These are phyloP conservation scores for Nigrospora sphaerica DNA, from an alignment of 2,329 filamentous ascomycete species.

Conservation along the genomic window DNA sequence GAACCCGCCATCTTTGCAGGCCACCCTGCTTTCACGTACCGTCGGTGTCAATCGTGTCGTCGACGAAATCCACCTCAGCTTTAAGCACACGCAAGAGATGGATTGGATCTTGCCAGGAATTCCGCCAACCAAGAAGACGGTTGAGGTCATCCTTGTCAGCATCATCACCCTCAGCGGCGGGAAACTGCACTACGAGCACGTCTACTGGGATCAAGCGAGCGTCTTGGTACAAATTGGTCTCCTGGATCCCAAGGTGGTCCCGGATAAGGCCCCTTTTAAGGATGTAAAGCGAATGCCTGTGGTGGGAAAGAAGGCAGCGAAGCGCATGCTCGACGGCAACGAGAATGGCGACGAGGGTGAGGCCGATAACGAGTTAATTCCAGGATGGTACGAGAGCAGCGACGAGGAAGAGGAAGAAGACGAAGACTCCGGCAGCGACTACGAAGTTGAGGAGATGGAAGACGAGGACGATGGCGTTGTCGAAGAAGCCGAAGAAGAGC, in stretches of 20 bases:
- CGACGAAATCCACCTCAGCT: conserved; percentile 53
- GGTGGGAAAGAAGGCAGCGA: conserved; percentile 30
- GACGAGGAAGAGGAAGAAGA: conserved; percentile 8
- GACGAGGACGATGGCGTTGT: neutral
- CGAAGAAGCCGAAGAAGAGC: neutral
- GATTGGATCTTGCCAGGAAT: conserved; percentile 57
- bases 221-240: conserved; percentile 55
- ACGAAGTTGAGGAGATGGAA: conserved; percentile 3
- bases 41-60: conserved; percentile 58
- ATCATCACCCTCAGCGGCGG: conserved; percentile 59
- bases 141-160: conserved; percentile 53
- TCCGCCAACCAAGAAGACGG: conserved; percentile 43
- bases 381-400: conserved; percentile 25
- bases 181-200: conserved; percentile 58
- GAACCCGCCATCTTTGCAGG: conserved; percentile 51
- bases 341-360: conserved; percentile 31
- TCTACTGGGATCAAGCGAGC: conserved; percentile 62
- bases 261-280: conserved; percentile 22
- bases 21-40: conserved; percentile 59
- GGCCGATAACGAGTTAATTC: conserved; percentile 33
- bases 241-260: conserved; percentile 33
- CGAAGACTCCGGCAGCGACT: neutral
- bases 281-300: conserved; percentile 31
- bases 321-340: conserved; percentile 24
- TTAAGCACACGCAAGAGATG: conserved; percentile 49